Percentiles rank a stretch among this genome's conserved stretches.
Evolutionary conservation across 2,329 filamentous ascomycete genomes (phyloP).

Genomic region (Xylariaceae sp.): DNA sequence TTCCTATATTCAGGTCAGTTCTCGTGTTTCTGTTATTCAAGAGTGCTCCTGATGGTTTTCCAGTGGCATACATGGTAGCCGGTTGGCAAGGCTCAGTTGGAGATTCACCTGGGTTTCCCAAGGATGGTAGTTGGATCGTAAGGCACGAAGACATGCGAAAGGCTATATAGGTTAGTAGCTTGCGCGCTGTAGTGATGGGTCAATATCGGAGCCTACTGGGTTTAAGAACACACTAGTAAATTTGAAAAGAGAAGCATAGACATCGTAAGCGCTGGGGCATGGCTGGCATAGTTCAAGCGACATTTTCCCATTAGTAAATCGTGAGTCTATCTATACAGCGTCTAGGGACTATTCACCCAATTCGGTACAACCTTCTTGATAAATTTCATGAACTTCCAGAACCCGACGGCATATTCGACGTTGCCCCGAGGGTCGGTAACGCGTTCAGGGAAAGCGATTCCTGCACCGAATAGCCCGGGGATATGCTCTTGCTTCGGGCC

Average conservation of each 20-base stretch:
- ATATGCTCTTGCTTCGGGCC: constrained; percentile 35
- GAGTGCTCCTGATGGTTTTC: not conserved
- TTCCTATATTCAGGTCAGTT: constrained; percentile 32
- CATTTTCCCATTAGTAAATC: not conserved
- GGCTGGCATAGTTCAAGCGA: too few relatives aligned
- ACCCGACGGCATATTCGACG: constrained; percentile 58
- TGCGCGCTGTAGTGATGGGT: too few relatives aligned
- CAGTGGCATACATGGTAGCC: constrained; percentile 36
- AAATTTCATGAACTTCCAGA: constrained; percentile 64
- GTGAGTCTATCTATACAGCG: not conserved
- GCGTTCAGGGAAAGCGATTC: constrained; percentile 60
- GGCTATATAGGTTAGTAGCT: constrained; percentile 24
- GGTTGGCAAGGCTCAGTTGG: constrained; percentile 28
- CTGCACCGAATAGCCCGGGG: constrained; percentile 55
- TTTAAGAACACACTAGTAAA: too few relatives aligned
- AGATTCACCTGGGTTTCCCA: constrained; percentile 34
- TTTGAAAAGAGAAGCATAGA: too few relatives aligned
- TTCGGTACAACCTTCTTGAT: constrained; percentile 50
- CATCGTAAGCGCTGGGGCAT: too few relatives aligned
- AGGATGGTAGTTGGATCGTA: constrained; percentile 32
- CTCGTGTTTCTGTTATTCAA: not conserved
- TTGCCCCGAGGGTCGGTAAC: constrained; percentile 59
- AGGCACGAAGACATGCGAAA: constrained; percentile 33
- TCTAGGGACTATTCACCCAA: constrained; percentile 35
- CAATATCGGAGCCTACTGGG: too few relatives aligned